Percentiles rank a stretch among this genome's conserved stretches.
phyloP scores from a whole-genome alignment of 805 yeast genomes.

The Metschnikowia shivogae region DNA sequence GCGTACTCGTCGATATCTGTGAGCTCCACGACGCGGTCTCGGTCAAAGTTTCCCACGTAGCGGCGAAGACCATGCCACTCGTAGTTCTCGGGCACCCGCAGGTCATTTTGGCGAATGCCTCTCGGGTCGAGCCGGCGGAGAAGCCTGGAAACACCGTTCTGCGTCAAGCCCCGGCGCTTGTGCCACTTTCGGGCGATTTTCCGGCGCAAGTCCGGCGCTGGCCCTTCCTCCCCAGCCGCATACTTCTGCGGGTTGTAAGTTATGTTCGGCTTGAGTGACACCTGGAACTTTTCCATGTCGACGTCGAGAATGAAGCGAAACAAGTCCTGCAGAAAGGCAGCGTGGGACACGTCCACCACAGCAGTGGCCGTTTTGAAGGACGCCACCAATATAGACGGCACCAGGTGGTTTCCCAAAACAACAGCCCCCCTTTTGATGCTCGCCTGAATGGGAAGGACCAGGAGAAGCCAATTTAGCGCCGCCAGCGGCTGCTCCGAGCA shows the following conservation, averaged over 20 bases:
- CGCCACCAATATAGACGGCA: conserved; percentile 66
- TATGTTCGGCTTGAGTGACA: conserved; percentile 67
- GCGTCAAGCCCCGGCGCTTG: neutral
- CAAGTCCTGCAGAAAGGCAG: conserved; percentile 49
- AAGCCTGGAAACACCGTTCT: neutral
- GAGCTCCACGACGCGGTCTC: conserved; percentile 28
- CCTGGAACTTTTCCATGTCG: conserved; percentile 48
- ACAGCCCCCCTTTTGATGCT: conserved; percentile 63
- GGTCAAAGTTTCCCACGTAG: conserved; percentile 45
- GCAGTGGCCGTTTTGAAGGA: conserved; percentile 57
- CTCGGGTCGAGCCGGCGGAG: neutral
- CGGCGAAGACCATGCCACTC: conserved; percentile 78
- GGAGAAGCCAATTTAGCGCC: conserved; percentile 18
- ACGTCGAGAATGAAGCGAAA: conserved; percentile 47
- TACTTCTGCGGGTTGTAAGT: conserved; percentile 40
- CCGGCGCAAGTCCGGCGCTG: neutral
- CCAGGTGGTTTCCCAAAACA: conserved; percentile 73
- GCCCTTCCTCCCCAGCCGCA: neutral
- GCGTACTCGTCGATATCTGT: conserved; percentile 67
- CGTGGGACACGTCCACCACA: conserved; percentile 48
- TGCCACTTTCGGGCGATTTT: neutral
- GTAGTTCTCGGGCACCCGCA: conserved; percentile 1
- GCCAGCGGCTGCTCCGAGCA: conserved; percentile 1
- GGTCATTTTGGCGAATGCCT: neutral
- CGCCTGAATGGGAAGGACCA: conserved; percentile 59